phyloP scores from a whole-genome alignment of 2,329 filamentous ascomycete species.

The Phoma sp. region DNA sequence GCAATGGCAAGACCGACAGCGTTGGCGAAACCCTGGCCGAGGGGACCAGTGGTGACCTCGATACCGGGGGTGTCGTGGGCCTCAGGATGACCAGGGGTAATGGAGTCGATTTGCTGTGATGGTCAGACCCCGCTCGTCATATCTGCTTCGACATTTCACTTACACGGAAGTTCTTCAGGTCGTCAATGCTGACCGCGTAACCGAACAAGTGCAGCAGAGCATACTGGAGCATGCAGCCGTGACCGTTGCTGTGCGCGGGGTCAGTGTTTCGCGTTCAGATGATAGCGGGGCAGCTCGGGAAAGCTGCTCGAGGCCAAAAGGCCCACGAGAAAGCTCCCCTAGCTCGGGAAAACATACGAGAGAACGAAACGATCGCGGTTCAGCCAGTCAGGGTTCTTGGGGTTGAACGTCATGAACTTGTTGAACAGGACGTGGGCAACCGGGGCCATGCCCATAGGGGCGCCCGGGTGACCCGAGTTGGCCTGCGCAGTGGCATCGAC shows the following conservation, averaged over 20 bases:
- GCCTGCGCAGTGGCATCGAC: conserved; percentile 96
- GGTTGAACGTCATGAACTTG: conserved; percentile 99
- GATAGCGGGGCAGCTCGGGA: conserved; percentile 25
- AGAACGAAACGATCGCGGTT: conserved; percentile 99
- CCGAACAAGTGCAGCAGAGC: conserved; percentile 96
- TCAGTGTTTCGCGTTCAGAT: conserved; percentile 21
- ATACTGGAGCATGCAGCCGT: conserved; percentile 99
- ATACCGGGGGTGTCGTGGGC: conserved; percentile 94
- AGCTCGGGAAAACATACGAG: conserved; percentile 75
- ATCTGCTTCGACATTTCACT: conserved; percentile 54
- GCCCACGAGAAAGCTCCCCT: neutral
- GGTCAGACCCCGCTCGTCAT: neutral
- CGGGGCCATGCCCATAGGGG: conserved; percentile 96
- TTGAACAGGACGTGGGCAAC: conserved; percentile 97
- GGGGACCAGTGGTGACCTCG: conserved; percentile 97
- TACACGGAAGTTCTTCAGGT: conserved; percentile 96
- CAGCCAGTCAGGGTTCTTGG: conserved; percentile 95
- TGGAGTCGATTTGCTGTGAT: conserved; percentile 71
- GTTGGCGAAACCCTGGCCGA: conserved; percentile 96
- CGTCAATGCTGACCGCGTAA: conserved; percentile 84
- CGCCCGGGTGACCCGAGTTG: conserved; percentile 98
- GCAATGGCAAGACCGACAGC: conserved; percentile 98
- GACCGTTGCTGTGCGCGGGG: conserved; percentile 77
- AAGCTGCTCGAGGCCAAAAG: conserved; percentile 5
- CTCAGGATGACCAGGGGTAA: conserved; percentile 95